Evolutionary conservation across 805 yeast species (phyloP).

Genomic region (Myxozyma sirexii): DNA sequence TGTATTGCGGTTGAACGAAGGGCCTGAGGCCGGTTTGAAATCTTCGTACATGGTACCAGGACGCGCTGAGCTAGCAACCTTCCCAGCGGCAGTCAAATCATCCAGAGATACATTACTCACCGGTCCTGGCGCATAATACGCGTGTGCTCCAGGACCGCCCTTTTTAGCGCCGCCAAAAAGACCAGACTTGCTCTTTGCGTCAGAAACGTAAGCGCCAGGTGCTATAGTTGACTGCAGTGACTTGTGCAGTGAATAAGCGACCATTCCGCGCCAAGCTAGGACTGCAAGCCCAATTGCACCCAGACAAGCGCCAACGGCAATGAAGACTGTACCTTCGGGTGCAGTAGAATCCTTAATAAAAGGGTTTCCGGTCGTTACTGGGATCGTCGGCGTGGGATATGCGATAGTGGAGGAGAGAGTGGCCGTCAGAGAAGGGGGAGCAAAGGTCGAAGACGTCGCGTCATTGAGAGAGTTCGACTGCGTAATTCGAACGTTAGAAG

Average conservation of each 20-base stretch:
- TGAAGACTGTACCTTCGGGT: constrained; percentile 81
- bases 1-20: constrained; percentile 41
- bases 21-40: constrained; percentile 31
- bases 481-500: constrained; percentile 13
- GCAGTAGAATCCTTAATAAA: constrained; percentile 54
- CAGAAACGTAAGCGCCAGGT: constrained; percentile 36
- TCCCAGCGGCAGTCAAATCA: constrained; percentile 28
- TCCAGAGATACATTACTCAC: constrained; percentile 25
- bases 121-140: constrained; percentile 32
- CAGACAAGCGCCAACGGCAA: constrained; percentile 72
- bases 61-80: constrained; percentile 23
- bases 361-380: constrained; percentile 66
- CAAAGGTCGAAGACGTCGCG: constrained; percentile 3
- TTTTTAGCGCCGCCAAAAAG: constrained; percentile 11
- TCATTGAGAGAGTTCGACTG: constrained; percentile 15
- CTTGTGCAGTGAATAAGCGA: constrained; percentile 53
- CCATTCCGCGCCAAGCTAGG: constrained; percentile 54
- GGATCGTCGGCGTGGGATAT: constrained; percentile 55
- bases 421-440: constrained; percentile 7
- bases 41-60: constrained; percentile 28
- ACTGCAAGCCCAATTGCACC: constrained; percentile 60
- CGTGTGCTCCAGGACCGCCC: not conserved
- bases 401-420: constrained; percentile 11
- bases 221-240: constrained; percentile 51
- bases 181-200: constrained; percentile 26